Evolutionary conservation across 345 rosid genomes (phyloP), one percentile per base, ranked within the genome.

Genomic region (Eucalyptus microcorys): DNA sequence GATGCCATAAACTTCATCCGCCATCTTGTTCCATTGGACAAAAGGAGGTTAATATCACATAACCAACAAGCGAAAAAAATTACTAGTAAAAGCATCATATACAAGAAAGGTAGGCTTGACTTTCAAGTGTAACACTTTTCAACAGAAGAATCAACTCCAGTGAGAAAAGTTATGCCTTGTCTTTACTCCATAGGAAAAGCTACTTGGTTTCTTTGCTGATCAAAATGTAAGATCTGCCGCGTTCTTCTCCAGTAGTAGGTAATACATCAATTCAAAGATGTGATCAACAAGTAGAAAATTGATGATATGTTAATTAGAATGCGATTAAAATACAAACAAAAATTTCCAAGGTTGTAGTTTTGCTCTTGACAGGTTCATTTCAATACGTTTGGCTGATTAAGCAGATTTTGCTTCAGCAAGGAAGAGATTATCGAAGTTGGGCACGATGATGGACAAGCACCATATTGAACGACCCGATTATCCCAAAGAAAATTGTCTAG

Each of bases 1-100:
- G 89, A 95, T 92, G 90, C 93, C 96, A 87, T 87, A 91, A 90
- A 98, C 95, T 30, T 90, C 95, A 85, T 92, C 64, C 66, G 99
- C 99, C 99, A 98, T 98, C 99, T 98, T 87, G 90, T 45, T 71
- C 64, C 91, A 90, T 88, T 16, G 7, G 9, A 86, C 87, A 86
- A 64, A 1, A 8, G 57, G 57, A 66, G 37, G 42, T 87, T 49
- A 49, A 86, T 48, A 47, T 86, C 43, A 86, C 37, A 53, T 86
- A 45, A 37, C 57, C 50, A 9, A 47, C 52, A 27, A 85, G 2
- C 26, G 24, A 15, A 68, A 68, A 16, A 34, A 68, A 21, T 17
- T 68, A 0, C 42, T 34, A 32, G 80, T 34, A 68, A 12, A 68
- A 4, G 80, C 80, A 32, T 68, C 80, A 5, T 68, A 66, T 16